Base-by-base conservation (phyloP, 257 asterid genomes). In the Fraxinus excelsior region DNA sequence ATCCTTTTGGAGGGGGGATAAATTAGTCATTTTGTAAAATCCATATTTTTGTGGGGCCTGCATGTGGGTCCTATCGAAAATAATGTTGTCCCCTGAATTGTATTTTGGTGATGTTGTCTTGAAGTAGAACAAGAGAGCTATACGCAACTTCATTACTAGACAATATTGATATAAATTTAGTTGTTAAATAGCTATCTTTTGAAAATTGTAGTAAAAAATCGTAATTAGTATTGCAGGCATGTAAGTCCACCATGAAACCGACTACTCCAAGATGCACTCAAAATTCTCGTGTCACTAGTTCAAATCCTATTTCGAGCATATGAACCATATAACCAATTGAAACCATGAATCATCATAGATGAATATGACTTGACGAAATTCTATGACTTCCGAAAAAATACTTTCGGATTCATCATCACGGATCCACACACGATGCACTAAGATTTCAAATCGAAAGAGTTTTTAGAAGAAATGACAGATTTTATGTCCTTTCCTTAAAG, bases 1-100 rank as follows among this genome's bases (percentile, higher is more conserved):
- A 82, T 78, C 85, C 74, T 71, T 2, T 35, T 32, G 35, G 35
- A 32, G 1, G n/a, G 18, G 74, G 86, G 81, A 40, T 71, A 79
- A 16, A 16, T 53, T 71, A 70, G 81, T 82, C 78, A 79, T 82
- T 77, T 74, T 12, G 68, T 25, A 62, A 62, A 10, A 62, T 10
- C 68, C 7, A 25, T 10, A 10, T 11, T 23, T 58, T 60, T 4
- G 7, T 23, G 31, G 1, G 19, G 18, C 18, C 18, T 25, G 3
- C 16, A 11, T 60, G 67, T 58, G 67, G 67, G 67, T 7, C 32
- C 3, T 23, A 21, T 26, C 0, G 3, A 25, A 26, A 10, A 62
- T 23, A n/a, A 58, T 21, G 66, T 8, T 58, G 28, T 58, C 66
- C 14, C 14, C 66, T n/a, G 31, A 58, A 9, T 58, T 7, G 25